Percentiles rank a stretch among this genome's conserved stretches.
phyloP scores from a whole-genome alignment of 2,329 filamentous ascomycete species.

The Curvularia spicifera region DNA sequence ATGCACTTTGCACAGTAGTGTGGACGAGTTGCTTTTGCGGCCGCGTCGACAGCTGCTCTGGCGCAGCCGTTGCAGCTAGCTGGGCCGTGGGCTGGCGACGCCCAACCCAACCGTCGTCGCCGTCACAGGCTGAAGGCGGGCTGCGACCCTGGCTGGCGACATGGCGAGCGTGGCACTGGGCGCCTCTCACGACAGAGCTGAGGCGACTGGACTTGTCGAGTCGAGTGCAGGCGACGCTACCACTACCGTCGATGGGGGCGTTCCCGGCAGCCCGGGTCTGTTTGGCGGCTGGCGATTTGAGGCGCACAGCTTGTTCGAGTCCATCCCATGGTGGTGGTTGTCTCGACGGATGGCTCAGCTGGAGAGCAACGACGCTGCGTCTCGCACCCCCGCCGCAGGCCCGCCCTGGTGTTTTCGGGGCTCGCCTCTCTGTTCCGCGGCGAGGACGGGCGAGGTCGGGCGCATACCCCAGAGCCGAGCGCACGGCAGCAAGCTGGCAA shows the following conservation, averaged over 20 bases:
- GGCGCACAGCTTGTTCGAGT: slow-evolving; percentile 18
- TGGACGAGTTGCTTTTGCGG: not conserved
- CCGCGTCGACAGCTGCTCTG: not conserved
- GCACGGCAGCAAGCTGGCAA: slow-evolving; percentile 27
- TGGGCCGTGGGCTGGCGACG: not conserved
- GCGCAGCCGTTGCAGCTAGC: not conserved
- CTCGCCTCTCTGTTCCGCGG: slow-evolving; percentile 7
- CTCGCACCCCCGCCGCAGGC: not conserved
- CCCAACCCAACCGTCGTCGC: not conserved
- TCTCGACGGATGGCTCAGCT: too few relatives aligned
- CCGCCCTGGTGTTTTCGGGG: not conserved
- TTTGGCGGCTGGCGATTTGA: slow-evolving; percentile 27
- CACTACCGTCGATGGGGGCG: slow-evolving; percentile 31
- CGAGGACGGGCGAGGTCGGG: not conserved
- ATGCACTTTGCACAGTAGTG: too few relatives aligned
- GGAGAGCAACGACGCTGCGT: not conserved
- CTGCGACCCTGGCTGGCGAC: too few relatives aligned
- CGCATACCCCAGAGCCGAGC: slow-evolving; percentile 26
- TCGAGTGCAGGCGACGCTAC: slow-evolving; percentile 24
- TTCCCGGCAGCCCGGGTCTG: slow-evolving; percentile 29
- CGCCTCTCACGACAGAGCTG: slow-evolving; percentile 4
- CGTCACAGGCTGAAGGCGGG: not conserved
- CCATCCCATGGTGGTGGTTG: slow-evolving; percentile 20
- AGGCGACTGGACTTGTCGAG: slow-evolving; percentile 1
- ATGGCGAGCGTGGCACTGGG: not conserved